Percentiles rank a stretch among this genome's conserved stretches.
These are phyloP conservation scores for Anisogramma anomala DNA, from an alignment of 2,329 filamentous ascomycete species.

Conservation along the genomic window DNA sequence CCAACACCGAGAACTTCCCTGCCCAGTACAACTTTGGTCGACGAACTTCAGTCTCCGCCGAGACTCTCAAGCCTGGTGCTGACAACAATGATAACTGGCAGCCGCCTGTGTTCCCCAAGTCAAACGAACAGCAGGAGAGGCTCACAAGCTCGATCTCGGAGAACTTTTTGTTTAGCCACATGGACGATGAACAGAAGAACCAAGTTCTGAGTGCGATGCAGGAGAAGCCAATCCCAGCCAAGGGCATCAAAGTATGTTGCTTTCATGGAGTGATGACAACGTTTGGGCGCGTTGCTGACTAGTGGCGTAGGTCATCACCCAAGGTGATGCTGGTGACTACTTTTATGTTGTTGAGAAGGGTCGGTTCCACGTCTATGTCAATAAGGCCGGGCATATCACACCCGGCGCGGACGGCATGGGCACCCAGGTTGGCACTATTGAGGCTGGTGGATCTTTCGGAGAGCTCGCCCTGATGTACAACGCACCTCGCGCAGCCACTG, in stretches of 20 bases:
- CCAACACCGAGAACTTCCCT: constrained; percentile 62
- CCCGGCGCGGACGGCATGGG: constrained; percentile 75
- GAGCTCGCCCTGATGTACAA: constrained; percentile 99
- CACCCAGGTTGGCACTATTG: constrained; percentile 67
- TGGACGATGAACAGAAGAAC: constrained; percentile 83
- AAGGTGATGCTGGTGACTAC: constrained; percentile 92
- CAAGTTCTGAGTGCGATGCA: constrained; percentile 84
- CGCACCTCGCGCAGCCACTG: constrained; percentile 86
- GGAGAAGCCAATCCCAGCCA: constrained; percentile 90
- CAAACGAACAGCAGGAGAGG: constrained; percentile 65
- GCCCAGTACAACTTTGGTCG: constrained; percentile 88
- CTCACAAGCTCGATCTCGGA: constrained; percentile 70
- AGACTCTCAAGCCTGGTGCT: constrained; percentile 82
- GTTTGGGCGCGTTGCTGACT: constrained; percentile 4
- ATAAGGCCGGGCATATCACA: constrained; percentile 63
- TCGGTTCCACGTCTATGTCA: constrained; percentile 83
- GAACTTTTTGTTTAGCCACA: constrained; percentile 89
- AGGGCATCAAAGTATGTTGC: constrained; percentile 55
- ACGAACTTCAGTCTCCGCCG: constrained; percentile 90
- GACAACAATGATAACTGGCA: constrained; percentile 81
- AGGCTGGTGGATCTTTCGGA: constrained; percentile 85
- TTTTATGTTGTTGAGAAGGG: constrained; percentile 96
- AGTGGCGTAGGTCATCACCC: constrained; percentile 67
- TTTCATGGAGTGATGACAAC: neutral
- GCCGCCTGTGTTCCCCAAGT: constrained; percentile 76